These are phyloP conservation scores for Sporothrix euskadiensis DNA, from an alignment of 2,329 filamentous ascomycete genomes.

Conservation along the genomic window DNA sequence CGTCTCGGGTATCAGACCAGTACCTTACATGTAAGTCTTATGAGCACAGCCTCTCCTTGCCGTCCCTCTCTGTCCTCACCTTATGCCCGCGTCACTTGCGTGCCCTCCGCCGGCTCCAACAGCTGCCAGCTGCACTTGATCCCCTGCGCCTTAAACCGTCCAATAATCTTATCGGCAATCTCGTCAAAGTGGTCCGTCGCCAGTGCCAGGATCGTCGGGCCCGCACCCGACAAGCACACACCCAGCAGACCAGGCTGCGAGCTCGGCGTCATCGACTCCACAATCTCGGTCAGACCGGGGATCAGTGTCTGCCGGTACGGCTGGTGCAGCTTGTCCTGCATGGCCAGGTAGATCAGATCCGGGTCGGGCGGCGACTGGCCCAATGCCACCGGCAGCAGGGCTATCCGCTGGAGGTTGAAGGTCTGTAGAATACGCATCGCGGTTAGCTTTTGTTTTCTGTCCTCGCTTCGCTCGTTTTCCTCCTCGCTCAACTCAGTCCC, in stretches of 20 bases:
- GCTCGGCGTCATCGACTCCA: constrained; percentile 84
- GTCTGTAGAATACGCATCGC: constrained; percentile 45
- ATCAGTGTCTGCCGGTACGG: constrained; percentile 91
- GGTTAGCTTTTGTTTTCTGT: background rate
- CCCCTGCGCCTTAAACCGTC: constrained; percentile 68
- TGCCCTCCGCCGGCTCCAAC: constrained; percentile 81
- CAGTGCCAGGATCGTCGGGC: constrained; percentile 89
- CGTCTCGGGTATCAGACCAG: constrained; percentile 20
- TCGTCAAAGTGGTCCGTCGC: constrained; percentile 86
- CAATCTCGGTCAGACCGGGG: constrained; percentile 85
- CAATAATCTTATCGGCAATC: constrained; percentile 79
- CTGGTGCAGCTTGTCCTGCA: constrained; percentile 99
- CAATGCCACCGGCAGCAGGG: constrained; percentile 83
- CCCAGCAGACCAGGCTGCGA: constrained; percentile 86
- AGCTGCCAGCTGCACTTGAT: constrained; percentile 85
- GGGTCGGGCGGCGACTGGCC: constrained; percentile 88
- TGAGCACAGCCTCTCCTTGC: background rate
- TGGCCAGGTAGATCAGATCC: constrained; percentile 92
- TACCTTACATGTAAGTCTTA: background rate
- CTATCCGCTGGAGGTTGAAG: constrained; percentile 94
- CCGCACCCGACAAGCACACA: constrained; percentile 91
- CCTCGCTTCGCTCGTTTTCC: background rate
- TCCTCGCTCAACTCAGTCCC: background rate
- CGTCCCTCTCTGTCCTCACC: background rate
- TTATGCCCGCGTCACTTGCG: constrained; percentile 41